These are phyloP conservation scores for Cordyceps cateniannulata DNA, from an alignment of 2,329 filamentous ascomycete genomes.

Conservation along the genomic window DNA sequence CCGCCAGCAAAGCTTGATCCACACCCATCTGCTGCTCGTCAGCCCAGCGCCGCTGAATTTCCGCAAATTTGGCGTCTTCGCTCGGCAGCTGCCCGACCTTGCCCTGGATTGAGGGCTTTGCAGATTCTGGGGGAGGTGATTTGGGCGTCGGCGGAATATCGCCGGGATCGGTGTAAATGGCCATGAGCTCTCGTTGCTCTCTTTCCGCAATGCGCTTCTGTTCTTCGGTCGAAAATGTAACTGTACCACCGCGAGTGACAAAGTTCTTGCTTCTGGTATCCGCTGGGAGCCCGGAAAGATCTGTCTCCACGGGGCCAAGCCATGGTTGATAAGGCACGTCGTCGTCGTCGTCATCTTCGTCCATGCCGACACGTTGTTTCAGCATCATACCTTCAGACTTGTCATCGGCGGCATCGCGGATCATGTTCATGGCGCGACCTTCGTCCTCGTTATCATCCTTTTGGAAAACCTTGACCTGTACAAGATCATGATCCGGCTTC, in stretches of 20 bases:
- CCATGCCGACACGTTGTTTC: slow-evolving; percentile 44
- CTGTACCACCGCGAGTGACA: slow-evolving; percentile 46
- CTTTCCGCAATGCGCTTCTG: slow-evolving; percentile 49
- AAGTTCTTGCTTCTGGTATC: slow-evolving; percentile 43
- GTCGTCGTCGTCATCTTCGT: slow-evolving; percentile 53
- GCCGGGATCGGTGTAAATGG: slow-evolving; percentile 46
- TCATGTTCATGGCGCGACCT: slow-evolving; percentile 60
- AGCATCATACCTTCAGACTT: slow-evolving; percentile 66
- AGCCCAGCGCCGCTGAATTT: slow-evolving; percentile 43
- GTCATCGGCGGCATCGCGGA: slow-evolving; percentile 66
- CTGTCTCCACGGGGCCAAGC: slow-evolving; percentile 39
- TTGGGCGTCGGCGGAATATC: slow-evolving; percentile 53
- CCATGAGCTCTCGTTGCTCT: slow-evolving; percentile 55
- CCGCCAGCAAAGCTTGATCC: slow-evolving; percentile 35
- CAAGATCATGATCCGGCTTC: slow-evolving; percentile 60
- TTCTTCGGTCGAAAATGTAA: slow-evolving; percentile 47
- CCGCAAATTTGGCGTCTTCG: slow-evolving; percentile 36
- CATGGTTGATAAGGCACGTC: slow-evolving; percentile 48
- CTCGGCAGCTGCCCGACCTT: slow-evolving; percentile 32
- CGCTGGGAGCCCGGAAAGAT: slow-evolving; percentile 42
- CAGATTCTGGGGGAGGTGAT: slow-evolving; percentile 38
- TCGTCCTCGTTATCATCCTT: slow-evolving; percentile 67
- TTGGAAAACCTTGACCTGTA: slow-evolving; percentile 61
- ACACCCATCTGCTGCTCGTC: slow-evolving; percentile 41
- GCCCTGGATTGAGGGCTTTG: slow-evolving; percentile 16